Conservation (phyloP, 148 eudicot species). For the Rhododendron ovatum region DNA sequence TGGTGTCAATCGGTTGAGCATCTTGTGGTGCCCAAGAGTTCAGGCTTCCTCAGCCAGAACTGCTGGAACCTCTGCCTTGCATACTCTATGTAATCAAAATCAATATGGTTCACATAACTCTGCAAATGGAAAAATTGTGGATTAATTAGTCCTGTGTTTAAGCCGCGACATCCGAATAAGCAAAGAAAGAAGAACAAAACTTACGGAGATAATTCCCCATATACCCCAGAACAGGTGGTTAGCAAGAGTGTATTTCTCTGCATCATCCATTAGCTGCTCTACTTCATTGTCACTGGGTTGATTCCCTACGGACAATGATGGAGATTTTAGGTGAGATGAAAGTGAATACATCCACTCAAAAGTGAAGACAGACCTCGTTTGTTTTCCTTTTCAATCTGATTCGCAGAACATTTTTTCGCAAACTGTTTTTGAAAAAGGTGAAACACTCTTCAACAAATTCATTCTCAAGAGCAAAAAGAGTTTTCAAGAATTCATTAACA, state of each 20-base stretch:
- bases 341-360: not conserved
- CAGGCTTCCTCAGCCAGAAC: slow-evolving; percentile 63
- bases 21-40: slow-evolving; percentile 11
- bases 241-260: slow-evolving; percentile 74
- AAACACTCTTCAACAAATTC: not conserved
- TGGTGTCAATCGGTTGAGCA: not conserved
- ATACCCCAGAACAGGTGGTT: slow-evolving; percentile 94
- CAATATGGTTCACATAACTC: slow-evolving; percentile 76
- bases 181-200: not conserved
- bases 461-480: not conserved
- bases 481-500: not conserved
- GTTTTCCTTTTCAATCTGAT: not conserved
- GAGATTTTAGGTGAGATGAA: not conserved
- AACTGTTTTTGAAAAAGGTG: not conserved
- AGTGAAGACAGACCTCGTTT: not conserved
- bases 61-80: slow-evolving; percentile 88
- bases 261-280: slow-evolving; percentile 46
- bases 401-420: not conserved
- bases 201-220: slow-evolving; percentile 92
- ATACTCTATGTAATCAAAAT: slow-evolving; percentile 84
- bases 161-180: not conserved
- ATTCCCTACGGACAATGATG: slow-evolving; percentile 37
- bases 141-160: not conserved
- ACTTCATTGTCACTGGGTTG: slow-evolving; percentile 56
- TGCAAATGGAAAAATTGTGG: slow-evolving; percentile 9